phyloP scores from a whole-genome alignment of 495 filamentous ascomycete genomes.

The Chaetomium tenue region DNA sequence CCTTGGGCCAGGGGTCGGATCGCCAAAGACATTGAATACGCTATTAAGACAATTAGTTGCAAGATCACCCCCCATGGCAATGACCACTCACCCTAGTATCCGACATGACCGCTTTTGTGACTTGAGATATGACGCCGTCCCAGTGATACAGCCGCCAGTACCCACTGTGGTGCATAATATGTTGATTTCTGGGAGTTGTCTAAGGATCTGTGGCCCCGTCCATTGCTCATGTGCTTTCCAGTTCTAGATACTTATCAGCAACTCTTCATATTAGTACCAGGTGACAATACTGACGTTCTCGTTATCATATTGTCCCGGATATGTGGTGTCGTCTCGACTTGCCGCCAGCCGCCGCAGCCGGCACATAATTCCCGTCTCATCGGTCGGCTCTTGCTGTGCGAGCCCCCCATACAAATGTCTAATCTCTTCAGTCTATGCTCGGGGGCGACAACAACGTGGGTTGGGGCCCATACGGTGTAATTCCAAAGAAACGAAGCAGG shows the following conservation, averaged over 20 bases:
- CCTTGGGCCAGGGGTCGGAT: slow-evolving; percentile 58
- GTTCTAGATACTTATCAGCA: slow-evolving; percentile 36
- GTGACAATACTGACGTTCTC: slow-evolving; percentile 37
- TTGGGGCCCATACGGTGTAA: slow-evolving; percentile 45
- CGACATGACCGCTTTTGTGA: slow-evolving; percentile 51
- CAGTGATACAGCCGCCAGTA: slow-evolving; percentile 53
- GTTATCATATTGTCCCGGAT: slow-evolving; percentile 61
- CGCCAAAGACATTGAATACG: slow-evolving; percentile 56
- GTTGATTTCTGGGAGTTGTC: slow-evolving; percentile 57
- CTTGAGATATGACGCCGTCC: slow-evolving; percentile 55
- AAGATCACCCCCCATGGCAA: not conserved
- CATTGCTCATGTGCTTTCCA: slow-evolving; percentile 60
- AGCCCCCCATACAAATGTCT: slow-evolving; percentile 56
- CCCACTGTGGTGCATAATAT: slow-evolving; percentile 60
- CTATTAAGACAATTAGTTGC: not conserved
- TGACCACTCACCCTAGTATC: slow-evolving; percentile 24
- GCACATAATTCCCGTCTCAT: slow-evolving; percentile 55
- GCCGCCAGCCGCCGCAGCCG: slow-evolving; percentile 43
- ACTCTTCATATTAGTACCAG: not conserved
- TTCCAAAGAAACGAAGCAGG: slow-evolving; percentile 59
- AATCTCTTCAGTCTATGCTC: not conserved
- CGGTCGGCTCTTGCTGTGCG: slow-evolving; percentile 56
- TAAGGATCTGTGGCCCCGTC: slow-evolving; percentile 60
- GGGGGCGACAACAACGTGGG: not conserved
- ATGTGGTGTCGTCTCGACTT: slow-evolving; percentile 44